Percentiles rank a stretch among this genome's conserved stretches.
Evolutionary conservation across 2,329 filamentous ascomycete species (phyloP).

Genomic region (Ophiosphaerella korrae): DNA sequence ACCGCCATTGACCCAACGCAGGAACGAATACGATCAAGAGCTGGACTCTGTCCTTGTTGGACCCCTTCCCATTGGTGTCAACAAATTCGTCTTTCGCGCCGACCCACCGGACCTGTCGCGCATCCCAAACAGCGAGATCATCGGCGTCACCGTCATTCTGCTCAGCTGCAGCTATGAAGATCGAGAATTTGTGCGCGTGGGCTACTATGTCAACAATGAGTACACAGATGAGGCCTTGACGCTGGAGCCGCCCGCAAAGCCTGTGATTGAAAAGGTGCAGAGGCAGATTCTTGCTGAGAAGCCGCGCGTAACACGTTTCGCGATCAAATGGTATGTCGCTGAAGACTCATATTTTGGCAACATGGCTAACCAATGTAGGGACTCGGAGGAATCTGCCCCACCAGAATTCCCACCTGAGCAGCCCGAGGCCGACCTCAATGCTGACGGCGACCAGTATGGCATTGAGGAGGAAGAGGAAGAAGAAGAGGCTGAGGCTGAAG

Average conservation of each 20-base stretch:
- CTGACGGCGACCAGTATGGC: conserved; percentile 85
- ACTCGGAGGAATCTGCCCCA: conserved; percentile 95
- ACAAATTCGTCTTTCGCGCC: conserved; percentile 98
- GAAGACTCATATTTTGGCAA: not conserved
- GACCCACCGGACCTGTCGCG: conserved; percentile 87
- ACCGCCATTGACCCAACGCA: conserved; percentile 44
- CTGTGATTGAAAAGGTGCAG: conserved; percentile 86
- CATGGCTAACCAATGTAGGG: conserved; percentile 63
- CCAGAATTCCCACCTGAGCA: conserved; percentile 97
- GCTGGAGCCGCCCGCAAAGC: conserved; percentile 88
- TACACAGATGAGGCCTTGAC: conserved; percentile 91
- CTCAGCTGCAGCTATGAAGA: conserved; percentile 96
- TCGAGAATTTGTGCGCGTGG: conserved; percentile 95
- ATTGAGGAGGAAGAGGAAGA: conserved; percentile 81
- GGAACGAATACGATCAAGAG: conserved; percentile 96
- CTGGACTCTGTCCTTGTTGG: conserved; percentile 96
- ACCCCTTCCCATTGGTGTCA: conserved; percentile 95
- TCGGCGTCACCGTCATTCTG: conserved; percentile 96
- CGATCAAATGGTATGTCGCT: conserved; percentile 87
- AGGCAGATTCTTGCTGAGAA: conserved; percentile 96
- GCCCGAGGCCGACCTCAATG: conserved; percentile 87
- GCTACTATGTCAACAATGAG: conserved; percentile 99
- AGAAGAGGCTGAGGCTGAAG: conserved; percentile 68
- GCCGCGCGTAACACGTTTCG: conserved; percentile 94
- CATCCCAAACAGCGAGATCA: conserved; percentile 92